phyloP scores from a whole-genome alignment of 352 stramenopile genomes.

The Thraustotheca clavata region DNA sequence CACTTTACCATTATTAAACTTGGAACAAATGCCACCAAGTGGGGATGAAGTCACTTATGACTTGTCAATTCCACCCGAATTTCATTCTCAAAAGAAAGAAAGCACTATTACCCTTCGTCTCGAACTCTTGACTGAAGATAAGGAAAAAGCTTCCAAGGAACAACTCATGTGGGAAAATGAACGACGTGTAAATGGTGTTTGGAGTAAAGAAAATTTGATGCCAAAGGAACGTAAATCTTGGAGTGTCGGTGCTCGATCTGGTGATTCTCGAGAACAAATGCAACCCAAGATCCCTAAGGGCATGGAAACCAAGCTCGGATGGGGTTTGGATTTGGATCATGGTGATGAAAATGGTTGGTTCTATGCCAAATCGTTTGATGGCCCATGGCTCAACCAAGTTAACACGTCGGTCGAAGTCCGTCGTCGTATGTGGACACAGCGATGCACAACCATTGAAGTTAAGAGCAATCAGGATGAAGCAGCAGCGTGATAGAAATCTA shows the following conservation, averaged over 20 bases:
- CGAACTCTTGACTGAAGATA: constrained; percentile 17
- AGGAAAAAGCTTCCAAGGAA: constrained; percentile 20
- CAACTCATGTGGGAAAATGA: constrained; percentile 22
- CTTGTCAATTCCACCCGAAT: not conserved
- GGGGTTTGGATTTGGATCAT: constrained; percentile 15
- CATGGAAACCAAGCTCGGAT: constrained; percentile 22
- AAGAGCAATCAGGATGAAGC: not conserved
- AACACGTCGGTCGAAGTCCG: constrained; percentile 17
- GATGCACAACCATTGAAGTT: constrained; percentile 8
- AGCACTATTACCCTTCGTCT: constrained; percentile 20
- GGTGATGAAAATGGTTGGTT: constrained; percentile 16
- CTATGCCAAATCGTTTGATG: constrained; percentile 19
- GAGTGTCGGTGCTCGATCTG: constrained; percentile 17
- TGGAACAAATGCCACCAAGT: constrained; percentile 1
- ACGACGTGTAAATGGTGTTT: constrained; percentile 1
- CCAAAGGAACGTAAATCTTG: constrained; percentile 16
- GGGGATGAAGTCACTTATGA: constrained; percentile 4
- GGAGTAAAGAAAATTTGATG: constrained; percentile 1
- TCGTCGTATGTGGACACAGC: constrained; percentile 20
- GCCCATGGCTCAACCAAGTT: constrained; percentile 14
- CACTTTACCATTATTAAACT: constrained; percentile 10
- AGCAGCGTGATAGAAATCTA: not conserved
- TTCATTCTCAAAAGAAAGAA: not conserved
- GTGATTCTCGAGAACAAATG: constrained; percentile 5
- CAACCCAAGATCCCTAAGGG: constrained; percentile 19